Evolutionary conservation across 768 basidiomycete genomes (phyloP).

Genomic region (Russula emetica): DNA sequence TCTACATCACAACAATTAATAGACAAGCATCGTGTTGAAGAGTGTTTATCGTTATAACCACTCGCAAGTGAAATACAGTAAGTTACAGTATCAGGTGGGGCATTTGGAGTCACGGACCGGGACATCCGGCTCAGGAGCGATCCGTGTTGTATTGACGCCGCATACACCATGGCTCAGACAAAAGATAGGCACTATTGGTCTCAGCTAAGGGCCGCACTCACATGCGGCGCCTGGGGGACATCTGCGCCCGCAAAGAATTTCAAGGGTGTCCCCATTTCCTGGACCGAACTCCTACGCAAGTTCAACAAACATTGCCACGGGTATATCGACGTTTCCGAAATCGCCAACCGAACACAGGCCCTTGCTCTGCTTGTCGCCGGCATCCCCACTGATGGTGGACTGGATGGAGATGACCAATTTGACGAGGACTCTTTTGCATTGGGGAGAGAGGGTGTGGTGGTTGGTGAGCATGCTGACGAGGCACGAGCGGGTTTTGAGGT

Average conservation of each 20-base stretch:
- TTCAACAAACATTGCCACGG: constrained; percentile 80
- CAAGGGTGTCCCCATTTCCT: constrained; percentile 52
- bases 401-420: constrained; percentile 56
- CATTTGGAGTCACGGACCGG: constrained; percentile 1
- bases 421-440: constrained; percentile 29
- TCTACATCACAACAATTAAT: neutral
- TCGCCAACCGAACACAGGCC: constrained; percentile 63
- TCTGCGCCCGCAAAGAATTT: constrained; percentile 55
- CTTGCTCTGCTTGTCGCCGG: constrained; percentile 49
- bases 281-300: constrained; percentile 79
- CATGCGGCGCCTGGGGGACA: constrained; percentile 70
- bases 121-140: neutral
- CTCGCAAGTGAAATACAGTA: neutral
- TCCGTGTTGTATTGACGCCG: neutral
- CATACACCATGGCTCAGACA: constrained; percentile 38
- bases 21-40: neutral
- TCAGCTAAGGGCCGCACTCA: constrained; percentile 65
- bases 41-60: neutral
- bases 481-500: constrained; percentile 14
- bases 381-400: constrained; percentile 41
- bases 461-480: constrained; percentile 18
- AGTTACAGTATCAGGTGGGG: no score
- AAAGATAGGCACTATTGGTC: constrained; percentile 79
- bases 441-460: constrained; percentile 17
- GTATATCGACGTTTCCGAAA: constrained; percentile 54